Conservation (phyloP, 2,329 filamentous ascomycete genomes). For the Cytospora paraplurivora region DNA sequence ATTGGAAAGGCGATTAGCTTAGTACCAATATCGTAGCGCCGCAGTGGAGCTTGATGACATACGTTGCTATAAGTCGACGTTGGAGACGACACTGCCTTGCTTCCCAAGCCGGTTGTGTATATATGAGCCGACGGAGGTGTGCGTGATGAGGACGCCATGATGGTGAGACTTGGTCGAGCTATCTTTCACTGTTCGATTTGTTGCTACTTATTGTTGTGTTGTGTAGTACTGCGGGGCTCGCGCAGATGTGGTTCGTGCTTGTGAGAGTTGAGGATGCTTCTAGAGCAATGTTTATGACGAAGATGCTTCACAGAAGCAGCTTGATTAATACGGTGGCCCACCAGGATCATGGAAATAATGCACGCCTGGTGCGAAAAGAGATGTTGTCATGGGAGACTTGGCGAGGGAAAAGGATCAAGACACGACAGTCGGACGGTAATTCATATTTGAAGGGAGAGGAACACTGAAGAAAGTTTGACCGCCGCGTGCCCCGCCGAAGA, state of each 20-base stretch:
- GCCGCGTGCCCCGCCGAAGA: constrained; percentile 3
- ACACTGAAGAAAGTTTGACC: constrained; percentile 16
- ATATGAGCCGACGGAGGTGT: constrained; percentile 26
- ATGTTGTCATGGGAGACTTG: constrained; percentile 13
- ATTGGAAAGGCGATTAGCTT: neutral
- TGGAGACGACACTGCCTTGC: constrained; percentile 19
- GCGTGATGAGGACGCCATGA: constrained; percentile 26
- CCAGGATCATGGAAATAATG: neutral
- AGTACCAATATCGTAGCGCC: neutral
- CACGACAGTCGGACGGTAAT: constrained; percentile 1
- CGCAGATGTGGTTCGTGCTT: neutral
- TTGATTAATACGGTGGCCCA: neutral
- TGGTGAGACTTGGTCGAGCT: neutral
- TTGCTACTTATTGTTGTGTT: neutral
- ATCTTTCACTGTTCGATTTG: neutral
- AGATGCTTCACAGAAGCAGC: constrained; percentile 13
- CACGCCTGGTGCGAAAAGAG: constrained; percentile 17
- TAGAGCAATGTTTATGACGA: constrained; percentile 1
- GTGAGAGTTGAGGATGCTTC: neutral
- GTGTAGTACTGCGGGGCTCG: neutral
- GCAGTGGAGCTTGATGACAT: constrained; percentile 1
- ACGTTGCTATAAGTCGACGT: constrained; percentile 29
- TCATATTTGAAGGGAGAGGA: constrained; percentile 5
- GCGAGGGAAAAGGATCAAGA: constrained; percentile 6
- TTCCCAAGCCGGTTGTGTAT: constrained; percentile 21